A percentile compares a stretch with the other conserved stretches of the same genome.
phyloP scores from a whole-genome alignment of 345 rosid genomes.

The Syzygium grande region DNA sequence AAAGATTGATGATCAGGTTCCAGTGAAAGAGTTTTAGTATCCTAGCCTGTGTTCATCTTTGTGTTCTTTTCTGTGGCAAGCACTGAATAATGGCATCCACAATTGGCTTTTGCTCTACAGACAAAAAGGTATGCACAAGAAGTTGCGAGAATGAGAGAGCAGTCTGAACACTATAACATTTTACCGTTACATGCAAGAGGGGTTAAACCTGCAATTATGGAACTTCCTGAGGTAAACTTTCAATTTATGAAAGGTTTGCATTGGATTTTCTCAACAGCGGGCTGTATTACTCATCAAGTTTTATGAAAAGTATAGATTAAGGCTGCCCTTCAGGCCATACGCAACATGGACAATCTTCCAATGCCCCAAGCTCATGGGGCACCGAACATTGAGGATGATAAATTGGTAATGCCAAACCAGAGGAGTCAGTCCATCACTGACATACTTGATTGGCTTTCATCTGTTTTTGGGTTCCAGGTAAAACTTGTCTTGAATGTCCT shows the following conservation, averaged over 20 bases:
- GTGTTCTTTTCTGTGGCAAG: not conserved
- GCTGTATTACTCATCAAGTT: not conserved
- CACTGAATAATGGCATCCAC: conserved; percentile 2
- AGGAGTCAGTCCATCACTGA: conserved; percentile 39
- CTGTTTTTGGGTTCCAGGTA: conserved; percentile 97
- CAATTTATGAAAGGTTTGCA: not conserved
- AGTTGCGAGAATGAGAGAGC: conserved; percentile 56
- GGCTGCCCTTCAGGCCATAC: conserved; percentile 63
- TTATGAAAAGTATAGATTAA: conserved; percentile 45
- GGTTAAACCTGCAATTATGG: conserved; percentile 66
- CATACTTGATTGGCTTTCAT: conserved; percentile 91
- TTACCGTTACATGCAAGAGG: conserved; percentile 66
- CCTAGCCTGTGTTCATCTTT: not conserved
- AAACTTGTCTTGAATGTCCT: conserved; percentile 3
- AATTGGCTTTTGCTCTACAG: conserved; percentile 18
- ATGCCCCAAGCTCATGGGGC: conserved; percentile 16
- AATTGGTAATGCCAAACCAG: conserved; percentile 13
- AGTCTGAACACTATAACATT: conserved; percentile 66
- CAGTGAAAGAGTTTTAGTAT: conserved; percentile 3
- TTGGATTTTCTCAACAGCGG: not conserved
- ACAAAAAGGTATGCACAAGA: conserved; percentile 45
- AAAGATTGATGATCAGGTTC: conserved; percentile 60
- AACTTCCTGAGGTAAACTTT: conserved; percentile 77
- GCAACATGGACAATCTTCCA: conserved; percentile 59
- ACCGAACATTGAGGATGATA: conserved; percentile 12